A percentile compares a stretch with the other conserved stretches of the same genome.
Conservation (phyloP, 192 early-diverging fungal species). For the Thamnidium elegans region DNA sequence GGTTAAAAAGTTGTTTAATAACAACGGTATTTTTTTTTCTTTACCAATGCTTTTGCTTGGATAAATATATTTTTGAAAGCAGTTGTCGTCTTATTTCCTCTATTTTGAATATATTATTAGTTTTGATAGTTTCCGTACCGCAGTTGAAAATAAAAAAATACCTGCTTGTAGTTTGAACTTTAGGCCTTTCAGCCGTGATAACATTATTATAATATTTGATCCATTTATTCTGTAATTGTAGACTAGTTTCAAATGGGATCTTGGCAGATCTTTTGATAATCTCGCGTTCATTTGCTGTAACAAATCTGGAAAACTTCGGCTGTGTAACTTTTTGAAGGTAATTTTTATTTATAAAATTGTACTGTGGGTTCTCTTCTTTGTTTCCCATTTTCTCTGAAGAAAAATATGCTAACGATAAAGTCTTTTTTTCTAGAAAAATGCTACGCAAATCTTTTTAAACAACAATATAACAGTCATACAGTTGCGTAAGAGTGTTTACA, state of each 20-base stretch:
- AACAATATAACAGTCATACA: too few relatives aligned
- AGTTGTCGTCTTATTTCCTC: not conserved
- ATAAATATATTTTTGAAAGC: not conserved
- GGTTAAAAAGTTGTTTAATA: constrained; percentile 6
- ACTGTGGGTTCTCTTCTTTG: not conserved
- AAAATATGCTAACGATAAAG: not conserved
- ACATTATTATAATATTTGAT: not conserved
- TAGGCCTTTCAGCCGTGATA: not conserved
- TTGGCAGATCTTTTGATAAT: not conserved
- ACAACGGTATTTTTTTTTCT: not conserved
- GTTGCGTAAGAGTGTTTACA: too few relatives aligned
- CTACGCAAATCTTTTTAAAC: too few relatives aligned
- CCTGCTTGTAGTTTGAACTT: not conserved
- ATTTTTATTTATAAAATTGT: not conserved
- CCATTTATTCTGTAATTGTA: not conserved
- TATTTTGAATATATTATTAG: not conserved
- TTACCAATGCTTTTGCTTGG: not conserved
- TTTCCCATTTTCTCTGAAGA: not conserved
- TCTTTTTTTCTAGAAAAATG: too few relatives aligned
- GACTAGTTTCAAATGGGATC: not conserved
- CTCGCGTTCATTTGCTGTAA: not conserved
- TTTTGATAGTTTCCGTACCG: not conserved
- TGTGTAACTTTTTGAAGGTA: constrained; percentile 4
- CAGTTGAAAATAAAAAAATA: too few relatives aligned
- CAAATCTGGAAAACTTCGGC: not conserved